Evolutionary conservation across 164 flowering plant species (phyloP), one percentile per base, ranked within the genome.

Genomic region (Cinnamomum chago): DNA sequence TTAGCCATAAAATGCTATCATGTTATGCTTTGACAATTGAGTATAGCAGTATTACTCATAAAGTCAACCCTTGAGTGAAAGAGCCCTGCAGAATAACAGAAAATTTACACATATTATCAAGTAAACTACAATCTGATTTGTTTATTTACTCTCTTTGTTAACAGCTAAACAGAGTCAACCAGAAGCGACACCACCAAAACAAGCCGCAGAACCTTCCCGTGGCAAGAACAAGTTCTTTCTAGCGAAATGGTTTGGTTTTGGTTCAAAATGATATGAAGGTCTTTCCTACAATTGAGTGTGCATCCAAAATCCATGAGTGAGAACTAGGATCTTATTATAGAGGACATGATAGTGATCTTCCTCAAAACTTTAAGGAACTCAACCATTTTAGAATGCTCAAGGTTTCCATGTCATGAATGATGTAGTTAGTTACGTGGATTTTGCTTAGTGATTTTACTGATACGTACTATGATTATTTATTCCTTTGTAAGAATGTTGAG

Each of bases 221-320:
- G 83, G 76, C 70, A 88, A 90, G 76, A 88, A 86, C 65, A 82
- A 73, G 79, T 85, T 81, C 77, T 88, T 79, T 79, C 68, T 88
- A 55, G 86, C 90, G 18, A 87, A 82, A 67, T 87, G 84, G 86
- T 88, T 90, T 75, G 91, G 89, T 51, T 88, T 86, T 62, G 85
- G 89, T 52, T 78, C 86, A 62, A 87, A 82, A 70, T 82, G 79
- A 76, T 79, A 50, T 27, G 15, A 1, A 17, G n/a, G 62, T 62
- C 13, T 20, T 15, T 52, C 23, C 35, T 22, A 35, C 70, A 62
- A 30, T 28, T 50, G 68, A 27, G 17, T 13, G 4, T 27, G 69
- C 47, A 35, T 35, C 10, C 47, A 35, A 35, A 35, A 35, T 35
- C 1, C 47, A 35, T 35, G 28, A 25, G n/a, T 28, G n/a, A 23